Evolutionary conservation across 208 protist species (phyloP), one percentile per base, ranked within the genome.

Genomic region (Acanthamoeba polyphaga): DNA sequence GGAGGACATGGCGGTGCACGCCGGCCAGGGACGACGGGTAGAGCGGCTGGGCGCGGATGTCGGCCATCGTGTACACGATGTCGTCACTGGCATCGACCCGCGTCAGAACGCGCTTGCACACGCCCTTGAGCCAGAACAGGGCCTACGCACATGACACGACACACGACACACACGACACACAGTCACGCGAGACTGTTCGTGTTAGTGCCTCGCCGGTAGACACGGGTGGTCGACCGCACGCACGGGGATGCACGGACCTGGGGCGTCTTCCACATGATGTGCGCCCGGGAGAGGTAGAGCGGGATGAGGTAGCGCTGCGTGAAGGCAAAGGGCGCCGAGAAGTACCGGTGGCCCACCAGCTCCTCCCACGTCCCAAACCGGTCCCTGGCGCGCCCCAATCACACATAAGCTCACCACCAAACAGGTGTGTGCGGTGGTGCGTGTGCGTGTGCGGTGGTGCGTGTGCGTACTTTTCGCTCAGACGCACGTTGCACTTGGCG

Each of bases 201-300:
- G 38, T 38, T 38, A 38, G 38, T 38, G 38, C 38, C 38, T 38
- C 38, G 38, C 38, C 38, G 38, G 38, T 1, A 3, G 38, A 38
- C 38, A 38, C 38, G 38, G 38, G 38, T 38, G 38, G 38, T n/a
- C n/a, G n/a, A n/a, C n/a, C n/a, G n/a, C n/a, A n/a, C n/a, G n/a
- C n/a, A 38, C 38, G 38, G 10, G 72, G 43, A 1, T 27, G 19
- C 24, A 24, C 38, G 38, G 22, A 64, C 84, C n/a, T 91, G 58
- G 5, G 85, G 85, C 24, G 85, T 58, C 85, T 92, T 92, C 85
- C 85, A 92, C n/a, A 92, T 24, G 32, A 74, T 92, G 64, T 92
- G 43, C 2, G 85, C 64, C 15, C 85, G 85, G 22, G 55, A 68
- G 38, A 92, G 8, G 43, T 92, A 92, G 19, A 92, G 85, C n/a